Base-by-base conservation (phyloP, 1,284 basidiomycete species). In the Cronartium ribicola region DNA sequence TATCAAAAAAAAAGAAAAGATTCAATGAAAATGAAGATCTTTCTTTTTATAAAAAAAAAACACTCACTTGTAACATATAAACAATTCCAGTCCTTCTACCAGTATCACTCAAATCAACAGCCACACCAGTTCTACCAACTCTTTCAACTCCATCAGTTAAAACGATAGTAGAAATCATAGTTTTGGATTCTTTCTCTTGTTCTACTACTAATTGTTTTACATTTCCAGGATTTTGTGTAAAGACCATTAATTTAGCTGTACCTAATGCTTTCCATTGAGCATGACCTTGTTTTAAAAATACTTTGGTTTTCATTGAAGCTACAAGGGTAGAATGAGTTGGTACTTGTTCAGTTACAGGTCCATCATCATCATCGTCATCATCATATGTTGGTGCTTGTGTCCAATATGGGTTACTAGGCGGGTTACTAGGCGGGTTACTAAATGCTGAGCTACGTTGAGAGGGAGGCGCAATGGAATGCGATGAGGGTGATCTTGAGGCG, bases 251-350 rank as follows among this genome's bases (percentile, higher is more conserved):
- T 79, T 89, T 88, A 5, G 91, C 93, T 11, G 89, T 85, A 1
- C 96, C 96, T 51, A 98, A 84, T 2, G 91, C 88, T 84, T 97
- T 98, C 96, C 96, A 99, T 81, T 97, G 92, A 36, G 89, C 89
- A 80, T 98, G 94, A 51, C 91, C 88, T 80, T 96, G 93, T 81
- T 98, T 90, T 70, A 96, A 84, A 84, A 98, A 98, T 43, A 98
- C 89, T 82, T 98, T 98, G 87, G 95, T 98, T 81, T 95, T 94
- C 91, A 96, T 97, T 80, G 92, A 88, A n/a, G 91, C 92, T 4
- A 90, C 87, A 66, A 98, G 84, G 11, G 86, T 84, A 6, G 68
- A 46, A 13, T 51, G 67, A 44, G 43, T 60, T 3, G 68, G 13
- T 14, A 48, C 41, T n/a, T 36, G 17, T 22, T 44, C 44, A 46